Percentiles rank a stretch among this genome's conserved stretches.
phyloP scores from a whole-genome alignment of 805 yeast species.

The Torulaspora gathmanii region DNA sequence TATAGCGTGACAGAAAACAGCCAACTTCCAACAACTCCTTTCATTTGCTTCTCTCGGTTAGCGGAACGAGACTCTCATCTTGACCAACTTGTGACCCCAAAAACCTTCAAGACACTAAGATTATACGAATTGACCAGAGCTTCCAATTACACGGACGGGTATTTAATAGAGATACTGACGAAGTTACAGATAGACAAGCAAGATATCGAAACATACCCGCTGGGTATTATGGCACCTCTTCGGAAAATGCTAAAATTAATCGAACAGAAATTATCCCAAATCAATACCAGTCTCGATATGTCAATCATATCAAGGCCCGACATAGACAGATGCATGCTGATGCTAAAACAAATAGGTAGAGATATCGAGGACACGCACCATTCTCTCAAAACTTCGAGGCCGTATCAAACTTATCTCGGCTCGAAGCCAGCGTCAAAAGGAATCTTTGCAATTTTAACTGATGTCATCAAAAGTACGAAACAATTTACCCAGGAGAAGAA shows the following conservation, averaged over 20 bases:
- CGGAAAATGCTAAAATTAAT: conserved; percentile 53
- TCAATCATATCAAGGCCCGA: conserved; percentile 68
- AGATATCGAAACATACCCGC: conserved; percentile 65
- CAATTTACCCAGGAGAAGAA: conserved; percentile 34
- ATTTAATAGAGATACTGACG: conserved; percentile 58
- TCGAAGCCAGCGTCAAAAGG: conserved; percentile 12
- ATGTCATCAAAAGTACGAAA: conserved; percentile 48
- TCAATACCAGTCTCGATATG: conserved; percentile 44
- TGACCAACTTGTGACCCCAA: conserved; percentile 59
- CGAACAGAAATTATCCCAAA: conserved; percentile 49
- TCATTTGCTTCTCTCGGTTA: conserved; percentile 60
- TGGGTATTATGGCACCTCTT: conserved; percentile 65
- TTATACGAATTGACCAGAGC: conserved; percentile 62
- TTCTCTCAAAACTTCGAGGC: background rate
- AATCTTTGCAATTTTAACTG: conserved; percentile 17
- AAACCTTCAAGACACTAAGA: conserved; percentile 54
- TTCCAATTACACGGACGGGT: conserved; percentile 45
- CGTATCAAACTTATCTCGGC: background rate
- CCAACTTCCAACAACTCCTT: conserved; percentile 39
- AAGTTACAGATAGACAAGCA: conserved; percentile 48
- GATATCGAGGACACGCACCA: background rate
- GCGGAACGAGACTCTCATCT: conserved; percentile 52
- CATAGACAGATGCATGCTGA: conserved; percentile 35
- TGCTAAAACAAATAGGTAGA: conserved; percentile 5
- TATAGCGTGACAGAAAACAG: conserved; percentile 34